phyloP scores from a whole-genome alignment of 2,329 filamentous ascomycete genomes.

The Esteya vermicola region DNA sequence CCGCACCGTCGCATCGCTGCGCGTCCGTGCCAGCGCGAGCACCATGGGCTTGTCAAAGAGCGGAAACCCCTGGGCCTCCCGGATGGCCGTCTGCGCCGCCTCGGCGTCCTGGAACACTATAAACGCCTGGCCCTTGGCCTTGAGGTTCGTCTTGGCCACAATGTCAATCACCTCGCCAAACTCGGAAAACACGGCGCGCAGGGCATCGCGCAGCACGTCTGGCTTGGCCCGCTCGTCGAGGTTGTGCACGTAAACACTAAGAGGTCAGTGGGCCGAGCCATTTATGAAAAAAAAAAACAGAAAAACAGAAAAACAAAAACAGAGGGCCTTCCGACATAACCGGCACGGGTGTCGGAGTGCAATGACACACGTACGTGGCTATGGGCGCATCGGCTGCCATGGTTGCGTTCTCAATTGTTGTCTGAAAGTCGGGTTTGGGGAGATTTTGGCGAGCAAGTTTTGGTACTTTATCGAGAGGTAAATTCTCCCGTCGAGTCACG shows the following conservation, averaged over 20 bases:
- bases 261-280: too few species aligned
- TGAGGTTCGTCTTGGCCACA: conserved; percentile 63
- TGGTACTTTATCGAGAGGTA: too few species aligned
- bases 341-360: conserved; percentile 36
- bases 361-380: conserved; percentile 59
- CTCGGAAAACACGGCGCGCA: conserved; percentile 70
- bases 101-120: conserved; percentile 77
- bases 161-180: conserved; percentile 71
- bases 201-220: conserved; percentile 56
- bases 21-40: conserved; percentile 65
- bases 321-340: background rate
- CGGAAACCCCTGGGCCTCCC: conserved; percentile 84
- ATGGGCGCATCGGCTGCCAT: conserved; percentile 30
- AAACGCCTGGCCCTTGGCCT: conserved; percentile 91
- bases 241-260: conserved; percentile 62
- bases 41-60: conserved; percentile 86
- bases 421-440: background rate
- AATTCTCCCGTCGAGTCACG: background rate
- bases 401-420: background rate
- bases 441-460: too few species aligned
- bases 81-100: conserved; percentile 66
- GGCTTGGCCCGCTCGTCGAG: conserved; percentile 86
- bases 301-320: background rate
- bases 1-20: conserved; percentile 78
- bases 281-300: background rate